These are phyloP conservation scores for Penicillium flavigenum DNA, from an alignment of 495 filamentous ascomycete genomes.

Conservation along the genomic window DNA sequence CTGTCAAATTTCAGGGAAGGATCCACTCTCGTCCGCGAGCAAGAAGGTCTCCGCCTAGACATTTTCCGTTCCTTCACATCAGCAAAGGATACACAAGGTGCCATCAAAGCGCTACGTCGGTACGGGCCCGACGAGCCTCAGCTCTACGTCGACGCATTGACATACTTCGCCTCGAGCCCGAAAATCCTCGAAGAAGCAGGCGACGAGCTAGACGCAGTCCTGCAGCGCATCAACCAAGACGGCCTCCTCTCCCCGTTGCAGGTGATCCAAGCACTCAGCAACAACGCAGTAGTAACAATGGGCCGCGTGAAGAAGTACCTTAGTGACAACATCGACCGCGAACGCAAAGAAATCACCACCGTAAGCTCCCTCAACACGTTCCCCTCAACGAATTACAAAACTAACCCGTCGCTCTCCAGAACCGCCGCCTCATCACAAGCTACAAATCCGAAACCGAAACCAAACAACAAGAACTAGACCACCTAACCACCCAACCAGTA, in stretches of 20 bases:
- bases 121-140: slow-evolving; percentile 92
- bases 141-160: slow-evolving; percentile 86
- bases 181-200: slow-evolving; percentile 83
- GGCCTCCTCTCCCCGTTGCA: slow-evolving; percentile 94
- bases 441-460: slow-evolving; percentile 83
- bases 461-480: slow-evolving; percentile 73
- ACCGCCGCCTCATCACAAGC: slow-evolving; percentile 76
- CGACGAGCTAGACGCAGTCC: slow-evolving; percentile 70
- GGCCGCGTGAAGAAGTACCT: slow-evolving; percentile 95
- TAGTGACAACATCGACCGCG: slow-evolving; percentile 79
- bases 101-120: slow-evolving; percentile 82
- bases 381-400: background rate
- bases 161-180: slow-evolving; percentile 87
- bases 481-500: slow-evolving; percentile 72
- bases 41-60: slow-evolving; percentile 87
- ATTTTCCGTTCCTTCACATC: slow-evolving; percentile 97
- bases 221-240: slow-evolving; percentile 83
- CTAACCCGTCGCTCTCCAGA: slow-evolving; percentile 46
- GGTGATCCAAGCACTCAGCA: slow-evolving; percentile 88
- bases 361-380: slow-evolving; percentile 31
- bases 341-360: slow-evolving; percentile 77
- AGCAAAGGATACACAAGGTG: slow-evolving; percentile 86
- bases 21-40: slow-evolving; percentile 87
- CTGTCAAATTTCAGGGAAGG: slow-evolving; percentile 88
- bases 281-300: slow-evolving; percentile 88